phyloP scores from a whole-genome alignment of 352 stramenopile genomes.

The Phytophthora pini region DNA sequence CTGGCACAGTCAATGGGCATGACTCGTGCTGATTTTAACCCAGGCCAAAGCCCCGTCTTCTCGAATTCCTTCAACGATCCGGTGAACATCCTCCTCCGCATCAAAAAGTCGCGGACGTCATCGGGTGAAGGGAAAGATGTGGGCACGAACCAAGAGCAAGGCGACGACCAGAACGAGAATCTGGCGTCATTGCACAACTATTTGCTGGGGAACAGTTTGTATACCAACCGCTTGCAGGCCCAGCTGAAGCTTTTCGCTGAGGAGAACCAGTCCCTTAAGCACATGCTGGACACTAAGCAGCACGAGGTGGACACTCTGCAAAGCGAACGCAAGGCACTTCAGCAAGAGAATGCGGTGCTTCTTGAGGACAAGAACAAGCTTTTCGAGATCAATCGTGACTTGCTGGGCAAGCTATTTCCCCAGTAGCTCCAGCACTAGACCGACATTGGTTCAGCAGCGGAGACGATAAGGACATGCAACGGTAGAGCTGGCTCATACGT shows the following conservation, averaged over 20 bases:
- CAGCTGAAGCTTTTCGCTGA: conserved; percentile 72
- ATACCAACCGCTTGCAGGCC: conserved; percentile 78
- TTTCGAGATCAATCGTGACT: conserved; percentile 78
- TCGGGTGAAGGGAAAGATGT: conserved; percentile 38
- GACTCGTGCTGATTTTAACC: conserved; percentile 30
- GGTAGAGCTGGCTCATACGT: conserved; percentile 22
- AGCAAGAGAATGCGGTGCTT: conserved; percentile 74
- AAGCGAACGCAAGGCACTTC: conserved; percentile 62
- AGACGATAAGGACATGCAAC: conserved; percentile 7
- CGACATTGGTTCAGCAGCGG: neutral
- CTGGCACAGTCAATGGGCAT: conserved; percentile 29
- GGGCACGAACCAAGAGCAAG: conserved; percentile 40
- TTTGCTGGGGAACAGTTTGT: conserved; percentile 68
- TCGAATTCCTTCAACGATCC: conserved; percentile 74
- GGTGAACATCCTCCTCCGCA: conserved; percentile 77
- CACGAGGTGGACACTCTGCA: conserved; percentile 62
- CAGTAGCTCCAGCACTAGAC: conserved; percentile 41
- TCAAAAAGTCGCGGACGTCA: conserved; percentile 72
- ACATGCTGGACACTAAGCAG: conserved; percentile 57
- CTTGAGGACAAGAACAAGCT: conserved; percentile 82
- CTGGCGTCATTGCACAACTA: conserved; percentile 76
- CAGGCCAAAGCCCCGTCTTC: conserved; percentile 39
- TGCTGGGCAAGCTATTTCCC: conserved; percentile 72
- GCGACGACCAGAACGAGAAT: conserved; percentile 53
- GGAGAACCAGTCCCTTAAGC: conserved; percentile 66